These are phyloP conservation scores for Holtermannia corniformis DNA, from an alignment of 768 basidiomycete genomes.

Conservation along the genomic window DNA sequence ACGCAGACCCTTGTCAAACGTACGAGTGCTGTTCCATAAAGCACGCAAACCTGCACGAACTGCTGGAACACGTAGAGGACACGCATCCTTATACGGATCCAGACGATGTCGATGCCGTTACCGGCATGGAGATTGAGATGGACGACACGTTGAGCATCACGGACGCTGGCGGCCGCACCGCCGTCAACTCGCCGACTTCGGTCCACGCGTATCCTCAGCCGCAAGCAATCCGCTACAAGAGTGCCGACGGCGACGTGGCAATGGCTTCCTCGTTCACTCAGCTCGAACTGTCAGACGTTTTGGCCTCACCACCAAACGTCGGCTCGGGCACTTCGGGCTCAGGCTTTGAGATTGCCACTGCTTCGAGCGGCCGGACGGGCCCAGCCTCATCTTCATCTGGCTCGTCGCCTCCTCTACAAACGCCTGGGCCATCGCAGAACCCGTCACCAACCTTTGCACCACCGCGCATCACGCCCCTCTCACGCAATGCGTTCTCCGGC, in stretches of 20 bases:
- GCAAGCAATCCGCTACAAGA: slow-evolving; percentile 4
- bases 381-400: slow-evolving; percentile 10
- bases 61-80: slow-evolving; percentile 39
- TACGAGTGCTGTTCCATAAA: slow-evolving; percentile 36
- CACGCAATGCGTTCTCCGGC: slow-evolving; percentile 18
- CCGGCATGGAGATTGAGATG: slow-evolving; percentile 1
- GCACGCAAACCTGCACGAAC: slow-evolving; percentile 31
- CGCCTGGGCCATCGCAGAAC: slow-evolving; percentile 26
- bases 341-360: neutral
- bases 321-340: slow-evolving; percentile 1
- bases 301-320: slow-evolving; percentile 23
- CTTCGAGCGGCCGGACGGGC: slow-evolving; percentile 6
- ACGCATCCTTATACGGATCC: slow-evolving; percentile 28
- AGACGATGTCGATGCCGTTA: slow-evolving; percentile 9
- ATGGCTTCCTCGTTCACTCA: slow-evolving; percentile 12
- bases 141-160: neutral
- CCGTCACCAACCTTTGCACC: slow-evolving; percentile 29
- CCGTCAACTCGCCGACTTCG: slow-evolving; percentile 6
- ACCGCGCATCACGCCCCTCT: slow-evolving; percentile 20
- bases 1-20: slow-evolving; percentile 27
- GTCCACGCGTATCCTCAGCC: slow-evolving; percentile 4
- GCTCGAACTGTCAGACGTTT: slow-evolving; percentile 24
- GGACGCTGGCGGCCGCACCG: slow-evolving; percentile 2
- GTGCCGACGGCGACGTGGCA: neutral
- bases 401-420: slow-evolving; percentile 27